Percentiles rank a stretch among this genome's conserved stretches.
Conservation (phyloP, 2,329 filamentous ascomycete species). For the Trichoderma arundinaceum region DNA sequence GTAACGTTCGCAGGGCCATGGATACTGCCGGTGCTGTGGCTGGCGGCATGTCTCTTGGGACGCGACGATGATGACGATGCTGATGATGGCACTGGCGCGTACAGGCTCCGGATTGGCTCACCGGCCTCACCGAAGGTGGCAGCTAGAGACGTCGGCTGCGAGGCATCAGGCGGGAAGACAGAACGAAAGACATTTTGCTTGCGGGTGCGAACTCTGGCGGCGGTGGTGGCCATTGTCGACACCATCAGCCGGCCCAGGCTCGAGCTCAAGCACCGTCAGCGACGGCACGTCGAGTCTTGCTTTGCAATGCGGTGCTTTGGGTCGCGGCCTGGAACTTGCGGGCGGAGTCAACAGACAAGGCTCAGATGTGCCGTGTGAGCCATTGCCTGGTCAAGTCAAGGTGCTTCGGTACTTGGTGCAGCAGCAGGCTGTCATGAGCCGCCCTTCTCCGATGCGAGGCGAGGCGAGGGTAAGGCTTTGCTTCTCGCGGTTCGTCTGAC, state of each 20-base stretch:
- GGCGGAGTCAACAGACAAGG: conserved; percentile 26
- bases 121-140: conserved; percentile 50
- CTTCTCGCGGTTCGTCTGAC: conserved; percentile 17
- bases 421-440: neutral
- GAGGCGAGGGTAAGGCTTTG: conserved; percentile 6
- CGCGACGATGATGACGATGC: conserved; percentile 34
- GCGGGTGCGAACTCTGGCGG: conserved; percentile 54
- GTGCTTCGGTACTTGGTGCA: neutral
- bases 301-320: conserved; percentile 1
- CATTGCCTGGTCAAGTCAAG: conserved; percentile 3
- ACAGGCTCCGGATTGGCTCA: conserved; percentile 54
- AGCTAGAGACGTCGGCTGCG: conserved; percentile 55
- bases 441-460: conserved; percentile 6
- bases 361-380: conserved; percentile 21
- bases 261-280: neutral
- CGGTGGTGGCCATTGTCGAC: conserved; percentile 40
- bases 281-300: neutral
- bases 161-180: conserved; percentile 60
- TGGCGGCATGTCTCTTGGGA: conserved; percentile 34
- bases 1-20: conserved; percentile 9
- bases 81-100: conserved; percentile 36
- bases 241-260: neutral
- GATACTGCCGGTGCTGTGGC: conserved; percentile 17
- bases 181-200: conserved; percentile 60
- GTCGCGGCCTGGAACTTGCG: conserved; percentile 18